Conservation (phyloP, 208 protist species). For the Novymonas esmeraldas region DNA sequence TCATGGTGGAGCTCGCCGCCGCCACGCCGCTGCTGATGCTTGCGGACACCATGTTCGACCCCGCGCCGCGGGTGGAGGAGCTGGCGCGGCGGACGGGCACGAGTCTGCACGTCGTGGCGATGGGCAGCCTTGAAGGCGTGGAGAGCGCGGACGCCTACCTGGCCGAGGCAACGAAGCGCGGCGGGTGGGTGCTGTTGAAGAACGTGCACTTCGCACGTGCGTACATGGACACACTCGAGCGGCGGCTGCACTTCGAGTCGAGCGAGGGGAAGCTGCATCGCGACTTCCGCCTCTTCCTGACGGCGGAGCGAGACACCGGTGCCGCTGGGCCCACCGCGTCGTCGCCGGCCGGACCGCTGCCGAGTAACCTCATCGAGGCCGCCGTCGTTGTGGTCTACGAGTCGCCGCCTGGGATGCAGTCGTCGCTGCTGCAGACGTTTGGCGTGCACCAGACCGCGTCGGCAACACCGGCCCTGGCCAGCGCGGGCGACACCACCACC, state of each 20-base stretch:
- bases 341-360: constrained; percentile 26
- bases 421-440: constrained; percentile 92
- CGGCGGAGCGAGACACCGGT: constrained; percentile 89
- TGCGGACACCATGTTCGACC: constrained; percentile 94
- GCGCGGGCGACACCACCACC: background rate
- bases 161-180: constrained; percentile 63
- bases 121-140: constrained; percentile 96
- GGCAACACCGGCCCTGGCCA: background rate
- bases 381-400: constrained; percentile 95
- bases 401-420: constrained; percentile 95
- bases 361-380: constrained; percentile 74
- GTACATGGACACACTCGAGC: constrained; percentile 96
- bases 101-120: constrained; percentile 86
- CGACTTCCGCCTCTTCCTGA: constrained; percentile 98
- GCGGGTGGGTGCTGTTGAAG: constrained; percentile 98
- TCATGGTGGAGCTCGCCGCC: constrained; percentile 62
- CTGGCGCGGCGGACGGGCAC: constrained; percentile 67
- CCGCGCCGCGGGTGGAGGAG: constrained; percentile 90
- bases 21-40: constrained; percentile 87
- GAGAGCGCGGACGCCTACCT: constrained; percentile 93
- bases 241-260: constrained; percentile 93
- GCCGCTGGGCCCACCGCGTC: background rate
- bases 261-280: constrained; percentile 59
- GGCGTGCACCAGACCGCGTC: constrained; percentile 31
- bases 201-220: constrained; percentile 97